phyloP scores from a whole-genome alignment of 495 filamentous ascomycete species.

The Hypoxylon rickii region DNA sequence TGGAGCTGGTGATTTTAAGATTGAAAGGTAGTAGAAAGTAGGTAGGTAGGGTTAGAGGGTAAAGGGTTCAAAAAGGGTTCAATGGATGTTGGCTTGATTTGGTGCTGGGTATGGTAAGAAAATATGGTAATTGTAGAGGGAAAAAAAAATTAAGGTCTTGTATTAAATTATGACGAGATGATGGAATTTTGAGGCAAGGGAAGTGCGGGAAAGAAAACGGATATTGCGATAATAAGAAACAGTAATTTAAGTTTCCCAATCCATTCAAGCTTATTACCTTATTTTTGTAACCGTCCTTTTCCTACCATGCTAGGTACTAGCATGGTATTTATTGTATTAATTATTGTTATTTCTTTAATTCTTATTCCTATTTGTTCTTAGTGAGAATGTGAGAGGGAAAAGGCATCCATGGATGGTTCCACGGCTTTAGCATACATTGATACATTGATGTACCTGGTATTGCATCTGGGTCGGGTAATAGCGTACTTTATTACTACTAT shows the following conservation, averaged over 20 bases:
- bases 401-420: too few relatives aligned
- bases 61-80: neutral
- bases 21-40: neutral
- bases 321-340: conserved; percentile 1
- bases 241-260: conserved; percentile 34
- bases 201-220: conserved; percentile 29
- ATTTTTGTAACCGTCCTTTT: conserved; percentile 22
- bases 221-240: conserved; percentile 31
- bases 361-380: too few relatives aligned
- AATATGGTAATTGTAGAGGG: neutral
- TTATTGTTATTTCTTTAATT: too few relatives aligned
- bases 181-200: conserved; percentile 32
- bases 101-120: neutral
- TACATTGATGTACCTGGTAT: too few relatives aligned
- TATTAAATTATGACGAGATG: conserved; percentile 32
- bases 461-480: too few relatives aligned
- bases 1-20: neutral
- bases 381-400: too few relatives aligned
- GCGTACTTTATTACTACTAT: too few relatives aligned
- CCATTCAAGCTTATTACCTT: conserved; percentile 37
- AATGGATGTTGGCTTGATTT: conserved; percentile 12
- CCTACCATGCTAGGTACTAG: too few relatives aligned
- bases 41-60: neutral
- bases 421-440: too few relatives aligned
- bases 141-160: conserved; percentile 1